These are phyloP conservation scores for Ascochyta rabiei DNA, from an alignment of 2,329 filamentous ascomycete genomes.

Conservation along the genomic window DNA sequence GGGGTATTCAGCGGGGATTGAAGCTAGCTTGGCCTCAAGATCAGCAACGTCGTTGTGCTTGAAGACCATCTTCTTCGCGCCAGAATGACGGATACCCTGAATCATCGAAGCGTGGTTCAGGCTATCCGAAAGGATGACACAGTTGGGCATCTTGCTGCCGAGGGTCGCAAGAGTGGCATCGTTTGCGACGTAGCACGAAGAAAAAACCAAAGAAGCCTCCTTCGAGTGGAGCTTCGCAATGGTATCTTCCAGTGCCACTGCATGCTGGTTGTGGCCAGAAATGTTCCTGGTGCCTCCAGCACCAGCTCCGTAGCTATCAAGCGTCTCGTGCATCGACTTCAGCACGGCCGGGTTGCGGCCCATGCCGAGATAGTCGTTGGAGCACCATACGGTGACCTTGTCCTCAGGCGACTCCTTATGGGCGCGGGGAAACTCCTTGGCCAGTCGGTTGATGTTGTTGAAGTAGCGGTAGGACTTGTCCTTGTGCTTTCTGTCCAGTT, in stretches of 20 bases:
- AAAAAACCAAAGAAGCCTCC: constrained; percentile 91
- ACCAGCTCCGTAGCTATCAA: constrained; percentile 93
- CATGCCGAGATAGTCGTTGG: constrained; percentile 99
- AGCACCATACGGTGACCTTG: constrained; percentile 96
- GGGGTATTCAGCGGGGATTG: constrained; percentile 80
- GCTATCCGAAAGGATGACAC: constrained; percentile 96
- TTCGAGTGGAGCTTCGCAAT: constrained; percentile 89
- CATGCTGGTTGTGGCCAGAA: constrained; percentile 95
- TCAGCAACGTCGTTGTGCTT: constrained; percentile 97
- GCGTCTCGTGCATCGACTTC: constrained; percentile 89
- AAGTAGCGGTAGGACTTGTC: constrained; percentile 99
- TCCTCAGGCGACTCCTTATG: constrained; percentile 86
- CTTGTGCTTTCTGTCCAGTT: constrained; percentile 98
- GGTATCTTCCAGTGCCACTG: constrained; percentile 79
- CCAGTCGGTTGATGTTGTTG: constrained; percentile 99
- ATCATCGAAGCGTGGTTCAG: constrained; percentile 99
- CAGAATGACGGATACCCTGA: constrained; percentile 96
- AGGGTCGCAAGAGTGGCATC: constrained; percentile 95
- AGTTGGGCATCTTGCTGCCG: constrained; percentile 95
- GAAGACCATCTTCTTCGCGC: constrained; percentile 96
- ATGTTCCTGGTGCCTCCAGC: constrained; percentile 97
- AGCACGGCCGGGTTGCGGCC: constrained; percentile 87
- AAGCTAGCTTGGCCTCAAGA: constrained; percentile 88
- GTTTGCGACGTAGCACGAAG: constrained; percentile 97
- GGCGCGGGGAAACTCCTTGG: constrained; percentile 92